These are phyloP conservation scores for Leptodermis oblonga DNA, from an alignment of 257 asterid genomes.

Conservation along the genomic window DNA sequence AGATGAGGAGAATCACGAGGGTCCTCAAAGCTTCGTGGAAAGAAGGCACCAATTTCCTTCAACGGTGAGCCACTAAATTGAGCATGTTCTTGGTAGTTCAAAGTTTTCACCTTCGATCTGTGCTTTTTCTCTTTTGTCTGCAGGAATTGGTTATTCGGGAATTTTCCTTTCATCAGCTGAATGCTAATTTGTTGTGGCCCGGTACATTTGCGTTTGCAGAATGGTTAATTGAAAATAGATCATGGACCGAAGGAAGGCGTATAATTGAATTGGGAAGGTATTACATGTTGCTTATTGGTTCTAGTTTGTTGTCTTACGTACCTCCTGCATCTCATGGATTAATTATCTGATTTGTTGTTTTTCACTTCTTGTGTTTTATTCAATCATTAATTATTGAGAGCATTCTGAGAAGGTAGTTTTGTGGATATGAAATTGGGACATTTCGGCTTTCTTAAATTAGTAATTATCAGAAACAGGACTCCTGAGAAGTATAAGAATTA, in stretches of 20 bases:
- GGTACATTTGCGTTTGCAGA: constrained; percentile 91
- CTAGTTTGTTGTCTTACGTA: background rate
- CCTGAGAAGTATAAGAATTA: no score
- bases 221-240: constrained; percentile 64
- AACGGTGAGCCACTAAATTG: constrained; percentile 35
- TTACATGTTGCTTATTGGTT: constrained; percentile 6
- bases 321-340: background rate
- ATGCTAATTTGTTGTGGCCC: constrained; percentile 96
- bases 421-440: background rate
- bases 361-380: no score
- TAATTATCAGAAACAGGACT: no score
- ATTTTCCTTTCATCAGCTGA: constrained; percentile 81
- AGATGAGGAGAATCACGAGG: constrained; percentile 54
- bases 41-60: constrained; percentile 74
- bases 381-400: no score
- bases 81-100: background rate
- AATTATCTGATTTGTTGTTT: no score
- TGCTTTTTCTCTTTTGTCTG: background rate
- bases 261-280: constrained; percentile 87
- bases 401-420: background rate
- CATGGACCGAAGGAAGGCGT: constrained; percentile 58
- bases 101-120: background rate
- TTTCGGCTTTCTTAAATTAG: no score
- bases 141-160: constrained; percentile 83
- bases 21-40: constrained; percentile 51